Evolutionary conservation across 1,139 yeast species (phyloP).

Genomic region (Suhomyces panamericanus): DNA sequence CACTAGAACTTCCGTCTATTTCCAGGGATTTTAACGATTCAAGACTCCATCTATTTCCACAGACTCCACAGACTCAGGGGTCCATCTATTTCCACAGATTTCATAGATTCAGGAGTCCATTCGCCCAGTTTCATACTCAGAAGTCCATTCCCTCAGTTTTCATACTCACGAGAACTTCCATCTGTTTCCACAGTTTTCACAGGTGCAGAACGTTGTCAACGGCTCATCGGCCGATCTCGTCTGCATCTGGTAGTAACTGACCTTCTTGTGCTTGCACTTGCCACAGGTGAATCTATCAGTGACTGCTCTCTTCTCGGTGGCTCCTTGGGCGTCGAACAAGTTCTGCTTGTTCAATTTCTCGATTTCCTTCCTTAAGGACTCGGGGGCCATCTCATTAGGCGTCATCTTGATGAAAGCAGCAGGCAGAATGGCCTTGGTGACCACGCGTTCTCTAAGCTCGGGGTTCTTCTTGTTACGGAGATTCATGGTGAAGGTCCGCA

Average conservation of each 20-base stretch:
- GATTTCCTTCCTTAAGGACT: slow-evolving; percentile 76
- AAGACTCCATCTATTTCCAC: no score
- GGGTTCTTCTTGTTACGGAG: slow-evolving; percentile 89
- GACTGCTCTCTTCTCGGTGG: slow-evolving; percentile 93
- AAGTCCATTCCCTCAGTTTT: no score
- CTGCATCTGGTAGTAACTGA: slow-evolving; percentile 95
- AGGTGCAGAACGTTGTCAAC: slow-evolving; percentile 94
- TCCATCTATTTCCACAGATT: no score
- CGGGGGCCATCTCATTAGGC: slow-evolving; percentile 95
- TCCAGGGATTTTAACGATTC: no score
- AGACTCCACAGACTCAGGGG: no score
- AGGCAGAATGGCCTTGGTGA: slow-evolving; percentile 64
- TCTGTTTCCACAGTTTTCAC: slow-evolving; percentile 95
- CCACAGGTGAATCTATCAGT: slow-evolving; percentile 98
- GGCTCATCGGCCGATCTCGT: slow-evolving; percentile 99
- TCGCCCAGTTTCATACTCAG: no score
- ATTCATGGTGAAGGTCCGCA: slow-evolving; percentile 81
- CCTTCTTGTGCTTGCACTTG: slow-evolving; percentile 95
- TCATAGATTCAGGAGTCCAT: no score
- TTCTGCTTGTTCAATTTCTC: slow-evolving; percentile 86
- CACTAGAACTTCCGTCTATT: no score
- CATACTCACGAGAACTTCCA: slow-evolving; percentile 95
- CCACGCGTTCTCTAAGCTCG: slow-evolving; percentile 68
- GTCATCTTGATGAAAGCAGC: slow-evolving; percentile 72
- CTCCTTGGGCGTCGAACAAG: slow-evolving; percentile 95